These are phyloP conservation scores for Arachis monticola DNA, from an alignment of 331 rosid species.

Conservation along the genomic window DNA sequence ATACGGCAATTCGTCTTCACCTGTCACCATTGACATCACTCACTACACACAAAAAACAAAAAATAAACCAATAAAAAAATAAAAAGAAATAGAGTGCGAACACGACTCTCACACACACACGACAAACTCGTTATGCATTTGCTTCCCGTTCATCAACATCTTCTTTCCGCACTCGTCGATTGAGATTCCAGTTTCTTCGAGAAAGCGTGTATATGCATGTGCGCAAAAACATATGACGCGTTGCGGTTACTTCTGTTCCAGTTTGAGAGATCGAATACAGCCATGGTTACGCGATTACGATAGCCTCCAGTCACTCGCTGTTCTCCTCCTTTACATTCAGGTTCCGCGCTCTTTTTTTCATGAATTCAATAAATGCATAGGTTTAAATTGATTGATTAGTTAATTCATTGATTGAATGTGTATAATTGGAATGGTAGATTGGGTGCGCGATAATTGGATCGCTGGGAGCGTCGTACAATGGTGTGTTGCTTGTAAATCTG, in stretches of 20 bases:
- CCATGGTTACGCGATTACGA: constrained; percentile 95
- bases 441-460: constrained; percentile 95
- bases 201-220: background rate
- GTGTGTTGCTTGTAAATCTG: constrained; percentile 76
- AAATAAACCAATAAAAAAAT: background rate
- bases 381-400: background rate
- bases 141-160: background rate
- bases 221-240: constrained; percentile 61
- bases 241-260: constrained; percentile 56
- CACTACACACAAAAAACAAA: no score
- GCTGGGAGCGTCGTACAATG: constrained; percentile 89
- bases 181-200: background rate
- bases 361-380: background rate
- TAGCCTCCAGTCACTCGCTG: constrained; percentile 79
- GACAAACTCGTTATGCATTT: background rate
- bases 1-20: no score
- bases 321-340: constrained; percentile 90
- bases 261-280: constrained; percentile 74
- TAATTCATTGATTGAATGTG: background rate
- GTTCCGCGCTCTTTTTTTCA: constrained; percentile 36
- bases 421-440: constrained; percentile 53
- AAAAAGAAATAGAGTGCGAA: background rate
- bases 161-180: background rate
- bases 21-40: background rate
- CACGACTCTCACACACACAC: background rate